Base-by-base conservation (phyloP, 2,329 filamentous ascomycete species). In the Pestalotiopsis sp. region DNA sequence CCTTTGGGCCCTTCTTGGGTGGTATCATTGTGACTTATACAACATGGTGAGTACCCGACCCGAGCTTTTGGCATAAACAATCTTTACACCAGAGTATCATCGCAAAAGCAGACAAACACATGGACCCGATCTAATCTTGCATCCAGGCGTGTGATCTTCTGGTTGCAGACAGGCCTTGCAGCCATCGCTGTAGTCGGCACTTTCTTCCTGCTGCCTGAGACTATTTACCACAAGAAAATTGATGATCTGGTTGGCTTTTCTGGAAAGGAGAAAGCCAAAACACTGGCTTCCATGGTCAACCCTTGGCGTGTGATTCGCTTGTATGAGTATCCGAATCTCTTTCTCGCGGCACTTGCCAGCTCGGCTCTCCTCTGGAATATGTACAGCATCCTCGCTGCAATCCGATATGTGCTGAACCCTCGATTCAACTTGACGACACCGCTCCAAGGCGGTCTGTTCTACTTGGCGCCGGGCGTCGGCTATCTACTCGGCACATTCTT, bases 1-100 rank as follows among this genome's bases (percentile, higher is more conserved):
- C 89, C 0, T 84, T 92, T 74, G 91, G 92, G 0, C 88, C 89
- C 0, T 92, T 94, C 74, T 83, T 94, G 11, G 89, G 92, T 67
- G 93, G 92, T 27, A 89, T 94, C 59, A 93, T 95, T 65, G 91
- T 94, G 17, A 94, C 92, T 0, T 94, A 89, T 78, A 84, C 85
- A 6, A 87, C 85, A 2, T 95, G 93, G 61, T 64, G 17, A 49
- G 61, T 39, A 12, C 4, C n/a, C 25, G 2, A 12, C 20, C 3
- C 13, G 13, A 36, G 12, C 11, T 20, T 59, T 13, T 25, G n/a
- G 56, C 14, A 20, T 52, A 13, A 20, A 5, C 45, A 52, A 12
- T 17, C 45, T 52, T 17, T 52, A 5, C 20, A 12, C 2, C 12
- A 20, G 45, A 12, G 12, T 20, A 52, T 11, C 14, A 17, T 52